Evolutionary conservation across 306 rosid genomes (phyloP), one percentile per base, ranked within the genome.

Genomic region (Malus asiatica): DNA sequence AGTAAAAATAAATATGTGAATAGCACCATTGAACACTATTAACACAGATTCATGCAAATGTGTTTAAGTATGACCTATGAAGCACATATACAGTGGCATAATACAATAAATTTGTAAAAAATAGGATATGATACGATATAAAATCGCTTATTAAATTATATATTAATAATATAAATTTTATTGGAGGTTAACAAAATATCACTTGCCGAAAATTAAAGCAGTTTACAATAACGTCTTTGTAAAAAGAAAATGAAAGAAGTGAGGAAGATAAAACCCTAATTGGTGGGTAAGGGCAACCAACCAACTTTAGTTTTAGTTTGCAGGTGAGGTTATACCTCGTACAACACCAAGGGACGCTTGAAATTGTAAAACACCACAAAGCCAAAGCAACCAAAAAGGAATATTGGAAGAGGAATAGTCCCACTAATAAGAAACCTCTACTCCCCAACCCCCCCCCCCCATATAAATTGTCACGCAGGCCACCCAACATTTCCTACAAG

Each of bases 311-410:
- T 63, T 64, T 32, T 30, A 14, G 71, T 63, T 62, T 51, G 53
- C 23, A 65, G 9, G 23, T 48, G 46, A 65, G 9, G 63, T 33
- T 63, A 51, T 45, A n/a, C 70, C 62, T 63, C 16, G 4, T 46
- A 65, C 64, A 29, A 25, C n/a, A 57, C 66, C 76, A 30, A 4
- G n/a, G 66, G 66, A 23, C 51, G 33, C 33, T 12, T 19, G 3
- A 23, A 48, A 48, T 72, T 22, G 76, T 22, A 57, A 72, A 42
- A 59, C 29, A 40, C 77, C 77, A 73, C 53, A 72, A 72, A 72
- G 8, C 76, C 66, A 72, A 55, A 72, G 29, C 67, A 72, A 40
- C 76, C 44, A 16, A 38, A 58, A 72, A 72, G 55, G 76, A 40
- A 40, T 2, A 40, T 35, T 35, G 45, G 45, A 23, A 38, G 29